These are phyloP conservation scores for Hypomyces rosellus DNA, from an alignment of 2,329 filamentous ascomycete species.

Conservation along the genomic window DNA sequence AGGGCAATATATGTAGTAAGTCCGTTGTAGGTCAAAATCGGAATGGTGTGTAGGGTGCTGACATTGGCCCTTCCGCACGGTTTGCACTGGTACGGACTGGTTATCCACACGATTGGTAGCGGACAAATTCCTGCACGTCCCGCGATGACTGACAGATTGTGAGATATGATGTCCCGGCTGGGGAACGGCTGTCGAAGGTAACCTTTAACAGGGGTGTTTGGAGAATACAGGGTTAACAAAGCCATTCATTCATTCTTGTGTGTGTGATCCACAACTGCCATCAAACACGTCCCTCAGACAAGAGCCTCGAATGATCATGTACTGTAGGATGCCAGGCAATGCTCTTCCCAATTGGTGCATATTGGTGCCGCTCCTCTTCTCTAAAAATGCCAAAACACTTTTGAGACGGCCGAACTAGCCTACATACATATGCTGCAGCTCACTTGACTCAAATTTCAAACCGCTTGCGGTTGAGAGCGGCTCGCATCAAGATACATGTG, in stretches of 20 bases:
- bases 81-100: background rate
- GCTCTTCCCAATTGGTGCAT: background rate
- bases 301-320: background rate
- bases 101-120: slow-evolving; percentile 11
- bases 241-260: background rate
- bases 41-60: slow-evolving; percentile 1
- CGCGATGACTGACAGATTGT: slow-evolving; percentile 13
- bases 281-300: background rate
- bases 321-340: background rate
- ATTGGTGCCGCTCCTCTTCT: background rate
- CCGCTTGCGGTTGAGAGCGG: too few relatives aligned
- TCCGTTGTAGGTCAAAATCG: background rate
- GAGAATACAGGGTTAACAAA: slow-evolving; percentile 5
- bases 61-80: slow-evolving; percentile 2
- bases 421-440: slow-evolving; percentile 25
- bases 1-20: background rate
- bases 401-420: slow-evolving; percentile 13
- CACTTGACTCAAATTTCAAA: slow-evolving; percentile 20
- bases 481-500: too few relatives aligned
- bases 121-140: slow-evolving; percentile 10
- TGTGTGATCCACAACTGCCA: background rate
- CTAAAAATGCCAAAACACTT: background rate
- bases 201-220: slow-evolving; percentile 8
- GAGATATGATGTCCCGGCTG: slow-evolving; percentile 8
- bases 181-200: slow-evolving; percentile 9